Evolutionary conservation across 2,329 filamentous ascomycete species (phyloP), one percentile per base, ranked within the genome.

Genomic region (Aspergillus caelatus): DNA sequence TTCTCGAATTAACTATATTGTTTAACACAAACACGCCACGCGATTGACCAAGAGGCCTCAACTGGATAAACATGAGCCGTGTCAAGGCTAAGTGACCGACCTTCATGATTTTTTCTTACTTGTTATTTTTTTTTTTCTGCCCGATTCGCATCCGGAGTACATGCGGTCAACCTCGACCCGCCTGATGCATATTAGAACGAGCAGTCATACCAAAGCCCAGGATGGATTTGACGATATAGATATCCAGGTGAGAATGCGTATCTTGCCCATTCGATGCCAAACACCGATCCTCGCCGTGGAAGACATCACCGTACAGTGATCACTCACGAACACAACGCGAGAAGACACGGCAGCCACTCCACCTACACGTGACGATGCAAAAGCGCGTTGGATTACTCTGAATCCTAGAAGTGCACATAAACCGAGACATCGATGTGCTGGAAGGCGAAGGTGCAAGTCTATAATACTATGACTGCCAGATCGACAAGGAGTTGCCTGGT

Each of bases 1-100:
- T 14, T 7, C 34, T 16, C 4, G 16, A 36, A 16, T 93, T 32
- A 34, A 36, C 14, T 16, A 36, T 16, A 12, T 14, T 36, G 34
- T 36, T 36, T 1, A 36, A 36, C 5, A 16, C 34, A 36, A 36
- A 36, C 5, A 36, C 14, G 5, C 14, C 1, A 7, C 39, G 16
- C 3, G 7, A 10, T 9, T 10, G 8, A 41, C 16, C 19, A 41
- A n/a, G 39, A 41, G 9, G 7, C 8, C 9, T n/a, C 16, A 8
- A 0, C 16, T 9, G 7, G 1, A 9, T 1, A 19, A 7, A 41
- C 16, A 19, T 4, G 19, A 9, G 39, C 16, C 3, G 3, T 41
- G 8, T n/a, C 39, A n/a, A 19, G 19, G 2, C 16, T 4, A 19
- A n/a, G 16, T 41, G 39, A 41, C 34, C 5, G 3, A 26, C 26